Conservation (phyloP, 2,329 filamentous ascomycete genomes). For the Venturia aucupariae region DNA sequence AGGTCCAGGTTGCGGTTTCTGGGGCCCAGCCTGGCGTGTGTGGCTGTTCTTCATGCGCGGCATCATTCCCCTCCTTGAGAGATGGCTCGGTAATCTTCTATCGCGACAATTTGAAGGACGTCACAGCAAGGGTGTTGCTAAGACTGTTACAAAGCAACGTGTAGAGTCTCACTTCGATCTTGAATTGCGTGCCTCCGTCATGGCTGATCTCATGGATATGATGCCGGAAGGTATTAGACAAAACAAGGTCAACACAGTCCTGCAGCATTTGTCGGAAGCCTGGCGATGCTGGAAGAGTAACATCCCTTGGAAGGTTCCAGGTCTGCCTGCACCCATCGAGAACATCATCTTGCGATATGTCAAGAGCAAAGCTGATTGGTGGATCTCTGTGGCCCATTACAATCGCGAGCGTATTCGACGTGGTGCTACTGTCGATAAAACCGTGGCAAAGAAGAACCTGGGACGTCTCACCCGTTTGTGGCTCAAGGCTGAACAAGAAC, state of each 20-base stretch:
- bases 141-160: conserved; percentile 98
- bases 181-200: conserved; percentile 92
- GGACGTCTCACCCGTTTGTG: conserved; percentile 89
- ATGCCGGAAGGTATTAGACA: conserved; percentile 99
- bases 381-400: conserved; percentile 98
- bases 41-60: conserved; percentile 99
- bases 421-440: conserved; percentile 97
- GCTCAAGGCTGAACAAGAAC: conserved; percentile 96
- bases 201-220: conserved; percentile 99
- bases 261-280: conserved; percentile 94
- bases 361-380: conserved; percentile 99
- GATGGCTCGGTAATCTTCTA: conserved; percentile 93
- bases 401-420: conserved; percentile 94
- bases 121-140: conserved; percentile 97
- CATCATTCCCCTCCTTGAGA: conserved; percentile 90
- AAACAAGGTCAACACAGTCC: conserved; percentile 95
- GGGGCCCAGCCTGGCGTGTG: conserved; percentile 96
- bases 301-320: conserved; percentile 98
- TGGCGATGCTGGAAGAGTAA: conserved; percentile 99
- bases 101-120: conserved; percentile 97
- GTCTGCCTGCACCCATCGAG: conserved; percentile 90
- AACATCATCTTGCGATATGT: conserved; percentile 98
- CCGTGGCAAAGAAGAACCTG: conserved; percentile 97
- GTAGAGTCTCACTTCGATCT: conserved; percentile 98
- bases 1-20: conserved; percentile 95